Base-by-base conservation (phyloP, 768 basidiomycete genomes). In the Fomitopsis pulvina region DNA sequence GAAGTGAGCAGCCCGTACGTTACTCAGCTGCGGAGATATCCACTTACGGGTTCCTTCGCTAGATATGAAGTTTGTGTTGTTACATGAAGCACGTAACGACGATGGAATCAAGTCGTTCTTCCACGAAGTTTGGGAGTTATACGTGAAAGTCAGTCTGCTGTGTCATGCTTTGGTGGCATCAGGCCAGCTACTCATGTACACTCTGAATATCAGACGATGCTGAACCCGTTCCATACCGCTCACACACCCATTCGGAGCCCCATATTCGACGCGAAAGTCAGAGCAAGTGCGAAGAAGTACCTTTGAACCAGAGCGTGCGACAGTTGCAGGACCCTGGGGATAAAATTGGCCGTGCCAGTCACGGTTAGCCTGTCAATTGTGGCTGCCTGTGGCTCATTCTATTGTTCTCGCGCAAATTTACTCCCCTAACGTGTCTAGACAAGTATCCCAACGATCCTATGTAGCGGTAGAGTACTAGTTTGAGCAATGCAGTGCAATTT, bases 221-320 rank as follows among this genome's bases (percentile, higher is more conserved):
- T 96, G 67, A 99, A 96, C 61, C 95, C 96, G n/a, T 99, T 99
- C 70, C 90, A 97, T 59, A 90, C 87, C 3, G 86, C 88, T 27
- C 92, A 97, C 62, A 86, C 81, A 34, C 69, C 75, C 41, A 92
- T 98, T 58, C 78, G 83, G 50, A 93, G 87, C 63, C 62, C 68
- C 16, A 76, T 83, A 4, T 98, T 98, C 70, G 94, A 98, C 63
- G 72, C 72, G 4, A 78, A 89, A 38, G 85, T 98, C 1, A 75
- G 90, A 52, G 82, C 85, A 18, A 87, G 85, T 68, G 96, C 95
- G 45, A 88, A 84, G 69, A 89, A 86, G 71, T 71, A 91, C 66
- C 69, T 98, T 58, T 83, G 58, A 50, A 21, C 30, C 7, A 16
- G 21, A 16, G 39, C 25, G 25, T 10, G 25, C 18, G 26, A 3